These are phyloP conservation scores for Nigrospora sphaerica DNA, from an alignment of 2,329 filamentous ascomycete genomes.

Conservation along the genomic window DNA sequence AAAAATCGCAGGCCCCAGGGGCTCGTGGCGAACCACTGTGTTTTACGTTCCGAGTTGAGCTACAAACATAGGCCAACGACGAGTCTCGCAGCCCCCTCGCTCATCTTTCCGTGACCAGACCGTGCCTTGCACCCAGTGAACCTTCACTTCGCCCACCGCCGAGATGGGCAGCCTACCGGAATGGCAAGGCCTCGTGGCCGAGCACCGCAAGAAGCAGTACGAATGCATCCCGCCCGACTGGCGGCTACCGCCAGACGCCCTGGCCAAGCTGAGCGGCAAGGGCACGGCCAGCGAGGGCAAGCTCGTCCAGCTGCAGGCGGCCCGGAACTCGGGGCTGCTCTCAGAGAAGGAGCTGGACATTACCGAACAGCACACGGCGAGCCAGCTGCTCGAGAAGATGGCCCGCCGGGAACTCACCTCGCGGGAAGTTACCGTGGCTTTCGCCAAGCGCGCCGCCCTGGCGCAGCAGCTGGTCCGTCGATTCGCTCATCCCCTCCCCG, in stretches of 20 bases:
- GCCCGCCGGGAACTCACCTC: slow-evolving; percentile 10
- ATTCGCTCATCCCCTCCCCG: no score
- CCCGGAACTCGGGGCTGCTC: slow-evolving; percentile 6
- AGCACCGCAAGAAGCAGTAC: slow-evolving; percentile 4
- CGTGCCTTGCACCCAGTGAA: no score
- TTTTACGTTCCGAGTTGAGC: no score
- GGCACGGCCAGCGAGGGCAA: slow-evolving; percentile 6
- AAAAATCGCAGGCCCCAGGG: no score
- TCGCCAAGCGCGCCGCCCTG: slow-evolving; percentile 18
- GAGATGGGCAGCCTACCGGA: no score
- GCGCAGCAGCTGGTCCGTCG: slow-evolving; percentile 16
- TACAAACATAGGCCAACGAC: no score
- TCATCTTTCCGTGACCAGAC: no score
- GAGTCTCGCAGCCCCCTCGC: no score
- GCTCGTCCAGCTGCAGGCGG: slow-evolving; percentile 4
- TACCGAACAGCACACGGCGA: slow-evolving; percentile 8
- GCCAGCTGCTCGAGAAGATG: slow-evolving; percentile 9
- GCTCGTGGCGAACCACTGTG: no score
- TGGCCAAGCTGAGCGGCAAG: slow-evolving; percentile 1
- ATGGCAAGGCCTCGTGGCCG: slow-evolving; percentile 7
- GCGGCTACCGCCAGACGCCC: slow-evolving; percentile 2
- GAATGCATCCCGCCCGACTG: slow-evolving; percentile 8
- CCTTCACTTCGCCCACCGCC: no score
- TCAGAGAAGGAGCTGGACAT: slow-evolving; percentile 13
- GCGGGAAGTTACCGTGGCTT: slow-evolving; percentile 15